Base-by-base conservation (phyloP, 306 rosid genomes). In the Citrullus amarus region DNA sequence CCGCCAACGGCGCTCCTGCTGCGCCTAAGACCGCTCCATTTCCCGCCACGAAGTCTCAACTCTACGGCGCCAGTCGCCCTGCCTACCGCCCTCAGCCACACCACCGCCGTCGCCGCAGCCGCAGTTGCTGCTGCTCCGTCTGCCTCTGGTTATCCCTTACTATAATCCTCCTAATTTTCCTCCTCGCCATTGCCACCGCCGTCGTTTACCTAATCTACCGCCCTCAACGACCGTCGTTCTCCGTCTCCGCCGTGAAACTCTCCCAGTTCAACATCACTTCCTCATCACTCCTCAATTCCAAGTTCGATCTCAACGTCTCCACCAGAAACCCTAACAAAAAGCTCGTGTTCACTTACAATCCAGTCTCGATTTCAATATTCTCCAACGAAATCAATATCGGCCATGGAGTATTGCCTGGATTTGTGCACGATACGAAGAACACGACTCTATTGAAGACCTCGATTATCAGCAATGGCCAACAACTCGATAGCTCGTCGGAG, bases 141-240 rank as follows among this genome's bases (percentile, higher is more conserved):
- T 89, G 88, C 80, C 82, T 83, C 81, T 92, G 89, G 86, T 76
- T 88, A 38, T 72, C 87, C 67, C 80, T 89, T 63, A 58, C 83
- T 79, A 10, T 93, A 77, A 28, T 91, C 79, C 11, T 86, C 76
- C 65, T 90, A 53, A 75, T 93, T 81, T 67, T 93, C 79, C 74
- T 93, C 32, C 55, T 71, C 4, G 94, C 89, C 20, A 80, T 60
- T 50, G 83, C 86, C 57, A 86, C 84, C 50, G 88, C 90, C 10
- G 80, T 81, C 3, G 13, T 92, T 73, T 93, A 90, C 87, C 73
- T 89, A 80, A 65, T 93, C 78, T 90, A 90, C 90, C 93, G 84
- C 36, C 92, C 87, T 9, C 91, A 86, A 6, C 83, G 81, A 67
- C 86, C 86, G 9, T 65, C 82, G 34, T 89, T 86, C 81, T 55